Evolutionary conservation across 2,329 filamentous ascomycete species (phyloP).

Genomic region (Aspergillus awamori): DNA sequence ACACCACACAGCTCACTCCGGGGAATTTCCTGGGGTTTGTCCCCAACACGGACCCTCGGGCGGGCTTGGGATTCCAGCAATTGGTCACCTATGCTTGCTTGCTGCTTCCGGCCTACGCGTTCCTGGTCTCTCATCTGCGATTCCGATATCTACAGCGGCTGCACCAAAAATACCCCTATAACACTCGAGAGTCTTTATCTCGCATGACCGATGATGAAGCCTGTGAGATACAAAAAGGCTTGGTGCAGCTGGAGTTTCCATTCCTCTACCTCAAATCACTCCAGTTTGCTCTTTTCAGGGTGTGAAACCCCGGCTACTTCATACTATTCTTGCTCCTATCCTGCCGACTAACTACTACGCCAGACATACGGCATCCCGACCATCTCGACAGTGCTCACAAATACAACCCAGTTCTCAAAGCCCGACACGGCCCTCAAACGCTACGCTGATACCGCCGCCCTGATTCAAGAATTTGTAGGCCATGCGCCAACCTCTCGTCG

Average conservation of each 20-base stretch:
- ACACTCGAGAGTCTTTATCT: conserved; percentile 49
- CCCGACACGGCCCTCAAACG: conserved; percentile 55
- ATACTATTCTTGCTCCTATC: neutral
- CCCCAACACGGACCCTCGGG: neutral
- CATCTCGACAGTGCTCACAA: conserved; percentile 54
- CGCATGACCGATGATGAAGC: conserved; percentile 60
- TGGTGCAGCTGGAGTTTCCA: conserved; percentile 60
- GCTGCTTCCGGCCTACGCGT: conserved; percentile 30
- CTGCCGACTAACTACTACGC: conserved; percentile 7
- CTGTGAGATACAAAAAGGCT: conserved; percentile 50
- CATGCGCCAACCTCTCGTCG: conserved; percentile 50
- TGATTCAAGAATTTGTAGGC: conserved; percentile 54
- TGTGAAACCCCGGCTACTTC: conserved; percentile 25
- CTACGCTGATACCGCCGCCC: conserved; percentile 55
- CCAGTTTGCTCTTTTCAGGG: conserved; percentile 63
- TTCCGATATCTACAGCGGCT: conserved; percentile 41
- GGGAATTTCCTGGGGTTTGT: neutral
- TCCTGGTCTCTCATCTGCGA: conserved; percentile 33
- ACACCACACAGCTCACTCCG: neutral
- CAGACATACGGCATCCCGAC: conserved; percentile 61
- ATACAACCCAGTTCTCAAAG: conserved; percentile 54
- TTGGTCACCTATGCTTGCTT: conserved; percentile 28
- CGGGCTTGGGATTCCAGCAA: conserved; percentile 16
- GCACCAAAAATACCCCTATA: conserved; percentile 48
- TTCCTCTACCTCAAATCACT: conserved; percentile 54